Percentiles rank a stretch among this genome's conserved stretches.
These are phyloP conservation scores for Colletotrichum abscissum DNA, from an alignment of 2,329 filamentous ascomycete genomes.

Conservation along the genomic window DNA sequence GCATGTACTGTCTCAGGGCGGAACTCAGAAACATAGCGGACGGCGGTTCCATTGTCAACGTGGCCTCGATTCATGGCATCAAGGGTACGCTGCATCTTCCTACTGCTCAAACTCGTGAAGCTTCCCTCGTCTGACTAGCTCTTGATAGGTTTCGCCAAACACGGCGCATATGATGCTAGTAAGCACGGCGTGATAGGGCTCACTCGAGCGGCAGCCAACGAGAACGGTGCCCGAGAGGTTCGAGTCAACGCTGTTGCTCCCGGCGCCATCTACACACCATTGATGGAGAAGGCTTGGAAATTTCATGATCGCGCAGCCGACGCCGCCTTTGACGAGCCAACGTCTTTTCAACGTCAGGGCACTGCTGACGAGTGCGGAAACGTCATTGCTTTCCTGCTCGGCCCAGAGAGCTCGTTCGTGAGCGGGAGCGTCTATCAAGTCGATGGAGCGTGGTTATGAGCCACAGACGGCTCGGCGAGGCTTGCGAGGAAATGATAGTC, in stretches of 20 bases:
- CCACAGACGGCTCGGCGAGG: conserved; percentile 1
- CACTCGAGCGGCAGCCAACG: conserved; percentile 50
- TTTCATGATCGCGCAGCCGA: conserved; percentile 44
- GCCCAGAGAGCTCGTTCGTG: conserved; percentile 58
- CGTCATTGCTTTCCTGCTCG: conserved; percentile 59
- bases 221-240: conserved; percentile 55
- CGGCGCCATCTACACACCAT: conserved; percentile 59
- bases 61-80: conserved; percentile 62
- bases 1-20: conserved; percentile 62
- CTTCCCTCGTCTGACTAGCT: conserved; percentile 12
- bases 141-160: conserved; percentile 43
- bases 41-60: conserved; percentile 69
- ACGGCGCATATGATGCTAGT: conserved; percentile 52
- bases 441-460: conserved; percentile 55
- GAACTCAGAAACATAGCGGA: conserved; percentile 56
- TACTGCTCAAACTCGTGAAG: background rate
- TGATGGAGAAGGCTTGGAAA: conserved; percentile 58
- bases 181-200: conserved; percentile 52
- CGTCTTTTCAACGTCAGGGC: conserved; percentile 55
- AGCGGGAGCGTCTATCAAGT: conserved; percentile 59
- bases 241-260: conserved; percentile 59
- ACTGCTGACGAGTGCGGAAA: conserved; percentile 59
- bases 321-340: conserved; percentile 55
- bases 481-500: background rate
- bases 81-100: conserved; percentile 41